phyloP scores from a whole-genome alignment of 805 yeast genomes.

The Tanozyma kutaoensis region DNA sequence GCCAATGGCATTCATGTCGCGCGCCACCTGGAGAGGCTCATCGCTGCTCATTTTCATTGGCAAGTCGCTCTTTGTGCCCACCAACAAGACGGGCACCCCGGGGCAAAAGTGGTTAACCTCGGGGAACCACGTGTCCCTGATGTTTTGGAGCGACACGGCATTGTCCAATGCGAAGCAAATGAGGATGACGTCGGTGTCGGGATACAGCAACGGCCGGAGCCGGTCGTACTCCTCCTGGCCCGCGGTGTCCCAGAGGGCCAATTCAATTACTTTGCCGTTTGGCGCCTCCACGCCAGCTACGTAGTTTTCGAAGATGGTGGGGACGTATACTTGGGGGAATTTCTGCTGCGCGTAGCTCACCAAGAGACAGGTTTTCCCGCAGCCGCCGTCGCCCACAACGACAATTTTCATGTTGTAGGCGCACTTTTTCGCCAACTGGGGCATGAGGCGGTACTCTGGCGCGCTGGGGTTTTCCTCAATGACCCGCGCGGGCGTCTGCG shows the following conservation, averaged over 20 bases:
- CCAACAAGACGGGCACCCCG: constrained; percentile 59
- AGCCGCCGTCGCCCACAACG: constrained; percentile 82
- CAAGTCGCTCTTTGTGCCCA: constrained; percentile 75
- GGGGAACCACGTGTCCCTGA: constrained; percentile 76
- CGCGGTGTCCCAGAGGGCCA: constrained; percentile 83
- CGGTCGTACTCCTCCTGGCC: constrained; percentile 84
- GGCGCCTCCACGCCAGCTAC: constrained; percentile 49
- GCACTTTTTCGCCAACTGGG: constrained; percentile 7
- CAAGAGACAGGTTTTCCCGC: constrained; percentile 78
- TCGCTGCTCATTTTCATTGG: constrained; percentile 24
- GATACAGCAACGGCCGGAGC: constrained; percentile 64
- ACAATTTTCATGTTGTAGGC: constrained; percentile 59
- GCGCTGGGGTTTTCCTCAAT: constrained; percentile 23
- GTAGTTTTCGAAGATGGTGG: constrained; percentile 75
- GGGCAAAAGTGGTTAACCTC: constrained; percentile 79
- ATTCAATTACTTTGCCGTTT: constrained; percentile 70
- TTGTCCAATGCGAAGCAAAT: constrained; percentile 65
- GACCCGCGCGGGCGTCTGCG: no score
- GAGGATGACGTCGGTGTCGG: constrained; percentile 64
- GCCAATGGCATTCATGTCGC: constrained; percentile 50
- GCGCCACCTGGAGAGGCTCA: constrained; percentile 39
- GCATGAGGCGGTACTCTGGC: constrained; percentile 19
- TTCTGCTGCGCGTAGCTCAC: constrained; percentile 54
- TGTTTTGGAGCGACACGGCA: constrained; percentile 52
- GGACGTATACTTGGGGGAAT: constrained; percentile 65